A percentile compares a stretch with the other conserved stretches of the same genome.
These are phyloP conservation scores for Alternaria triticina DNA, from an alignment of 2,329 filamentous ascomycete species.

Conservation along the genomic window DNA sequence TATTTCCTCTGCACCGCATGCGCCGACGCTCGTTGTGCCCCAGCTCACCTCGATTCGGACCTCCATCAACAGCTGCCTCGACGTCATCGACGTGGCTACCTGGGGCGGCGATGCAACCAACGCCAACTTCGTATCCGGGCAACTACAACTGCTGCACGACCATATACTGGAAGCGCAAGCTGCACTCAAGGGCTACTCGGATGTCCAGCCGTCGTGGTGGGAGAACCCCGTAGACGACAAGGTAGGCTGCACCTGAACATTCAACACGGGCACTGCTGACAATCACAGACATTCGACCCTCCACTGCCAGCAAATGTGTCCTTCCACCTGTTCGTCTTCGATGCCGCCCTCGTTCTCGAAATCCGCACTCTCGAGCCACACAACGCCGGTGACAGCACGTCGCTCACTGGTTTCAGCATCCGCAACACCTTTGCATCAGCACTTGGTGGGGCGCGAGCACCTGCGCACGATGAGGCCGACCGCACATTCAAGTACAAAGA, in stretches of 20 bases:
- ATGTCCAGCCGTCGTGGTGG: constrained; percentile 61
- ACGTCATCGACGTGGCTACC: constrained; percentile 79
- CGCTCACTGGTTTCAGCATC: constrained; percentile 57
- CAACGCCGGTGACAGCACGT: constrained; percentile 35
- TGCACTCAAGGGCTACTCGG: constrained; percentile 62
- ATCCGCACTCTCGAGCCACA: constrained; percentile 70
- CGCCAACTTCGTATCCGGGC: constrained; percentile 63
- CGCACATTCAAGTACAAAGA: constrained; percentile 72
- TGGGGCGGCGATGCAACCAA: constrained; percentile 71
- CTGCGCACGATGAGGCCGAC: constrained; percentile 70
- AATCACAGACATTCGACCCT: constrained; percentile 63
- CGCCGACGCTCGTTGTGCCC: constrained; percentile 66
- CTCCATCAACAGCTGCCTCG: constrained; percentile 82
- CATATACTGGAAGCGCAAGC: constrained; percentile 67
- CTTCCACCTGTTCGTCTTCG: constrained; percentile 67
- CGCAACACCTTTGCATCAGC: constrained; percentile 61
- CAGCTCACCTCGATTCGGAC: constrained; percentile 75
- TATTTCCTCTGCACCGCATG: constrained; percentile 60
- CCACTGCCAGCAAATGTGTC: constrained; percentile 72
- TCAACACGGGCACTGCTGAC: neutral
- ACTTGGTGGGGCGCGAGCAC: constrained; percentile 50
- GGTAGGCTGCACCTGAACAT: constrained; percentile 51
- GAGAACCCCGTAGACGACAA: constrained; percentile 62
- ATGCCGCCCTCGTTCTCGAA: constrained; percentile 65
- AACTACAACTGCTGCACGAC: constrained; percentile 65